Evolutionary conservation across 1,284 basidiomycete genomes (phyloP), one percentile per base, ranked within the genome.

Genomic region (Ganoderma resinaceum): DNA sequence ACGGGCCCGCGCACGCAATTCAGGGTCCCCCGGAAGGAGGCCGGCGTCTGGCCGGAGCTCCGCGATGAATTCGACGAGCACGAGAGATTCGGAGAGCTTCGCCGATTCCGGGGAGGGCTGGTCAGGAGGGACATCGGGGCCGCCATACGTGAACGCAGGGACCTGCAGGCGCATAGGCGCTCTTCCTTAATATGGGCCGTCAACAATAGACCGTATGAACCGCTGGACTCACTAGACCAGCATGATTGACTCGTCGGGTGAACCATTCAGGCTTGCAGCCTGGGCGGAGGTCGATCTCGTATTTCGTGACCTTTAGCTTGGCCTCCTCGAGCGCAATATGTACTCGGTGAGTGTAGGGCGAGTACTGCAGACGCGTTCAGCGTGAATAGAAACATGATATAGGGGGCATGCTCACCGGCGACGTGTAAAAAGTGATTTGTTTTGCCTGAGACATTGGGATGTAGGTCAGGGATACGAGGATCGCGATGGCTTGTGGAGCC

Each of bases 21-120:
- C 82, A 0, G 89, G 86, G 73, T 89, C 84, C 12, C 80, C 77
- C 0, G 89, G 87, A 8, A 89, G 81, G 20, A 89, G 79, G 3
- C 73, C 73, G 0, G 82, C 79, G 23, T 80, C 72, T 0, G 85
- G 87, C 72, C 79, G 83, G 61, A 87, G 76, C 73, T 90, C 88
- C 14, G 87, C 86, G 66, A 90, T 73, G 79, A 91, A 89, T 74
- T 91, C 88, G 67, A 91, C 79, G 52, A 91, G 82, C 29, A 90
- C 83, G 43, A 86, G 81, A 0, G 88, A 90, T 74, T 92, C 90
- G 31, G 86, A 82, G 62, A 91, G 78, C 77, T 90, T 90, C 67
- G 78, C 70, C 1, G 87, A 87, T 29, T 87, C 84, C 0, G 86
- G 82, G 1, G 88, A 87, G 0, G 88, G 89, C 23, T 84, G 76